phyloP scores from a whole-genome alignment of 768 basidiomycete species.

The Amanita exitialis region DNA sequence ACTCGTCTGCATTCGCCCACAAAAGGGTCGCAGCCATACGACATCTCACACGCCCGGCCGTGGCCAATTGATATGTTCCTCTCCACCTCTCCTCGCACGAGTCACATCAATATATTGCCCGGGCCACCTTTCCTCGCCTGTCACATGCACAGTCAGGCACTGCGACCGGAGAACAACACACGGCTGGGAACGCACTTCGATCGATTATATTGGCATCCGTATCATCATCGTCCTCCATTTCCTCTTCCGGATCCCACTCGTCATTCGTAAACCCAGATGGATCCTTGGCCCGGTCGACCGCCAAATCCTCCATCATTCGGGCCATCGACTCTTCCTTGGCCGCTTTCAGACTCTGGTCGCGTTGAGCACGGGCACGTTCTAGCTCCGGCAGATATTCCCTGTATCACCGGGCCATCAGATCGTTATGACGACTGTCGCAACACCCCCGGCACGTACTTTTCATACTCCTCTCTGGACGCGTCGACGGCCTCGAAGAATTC shows the following conservation, averaged over 20 bases:
- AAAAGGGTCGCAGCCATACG: background rate
- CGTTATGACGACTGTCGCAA: background rate
- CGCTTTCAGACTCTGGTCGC: slow-evolving; percentile 54
- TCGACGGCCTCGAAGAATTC: slow-evolving; percentile 92
- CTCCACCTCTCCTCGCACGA: slow-evolving; percentile 40
- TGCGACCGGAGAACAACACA: background rate
- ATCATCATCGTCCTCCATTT: slow-evolving; percentile 38
- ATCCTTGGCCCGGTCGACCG: slow-evolving; percentile 58
- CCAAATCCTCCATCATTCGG: slow-evolving; percentile 71
- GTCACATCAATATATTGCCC: slow-evolving; percentile 73
- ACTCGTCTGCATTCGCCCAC: no score
- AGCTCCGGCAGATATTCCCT: slow-evolving; percentile 94
- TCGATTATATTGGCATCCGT: slow-evolving; percentile 55
- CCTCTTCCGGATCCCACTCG: slow-evolving; percentile 51
- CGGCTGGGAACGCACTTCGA: slow-evolving; percentile 40
- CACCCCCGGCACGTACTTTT: slow-evolving; percentile 43
- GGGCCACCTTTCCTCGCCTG: slow-evolving; percentile 63
- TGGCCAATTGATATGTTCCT: slow-evolving; percentile 62
- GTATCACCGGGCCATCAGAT: slow-evolving; percentile 8
- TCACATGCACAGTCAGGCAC: slow-evolving; percentile 6
- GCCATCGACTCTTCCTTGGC: slow-evolving; percentile 70
- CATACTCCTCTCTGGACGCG: slow-evolving; percentile 79
- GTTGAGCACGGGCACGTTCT: slow-evolving; percentile 51
- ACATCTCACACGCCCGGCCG: slow-evolving; percentile 36
- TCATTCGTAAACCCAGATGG: slow-evolving; percentile 47